Evolutionary conservation across 2,329 filamentous ascomycete species (phyloP).

Genomic region (Diaporthe destruens): DNA sequence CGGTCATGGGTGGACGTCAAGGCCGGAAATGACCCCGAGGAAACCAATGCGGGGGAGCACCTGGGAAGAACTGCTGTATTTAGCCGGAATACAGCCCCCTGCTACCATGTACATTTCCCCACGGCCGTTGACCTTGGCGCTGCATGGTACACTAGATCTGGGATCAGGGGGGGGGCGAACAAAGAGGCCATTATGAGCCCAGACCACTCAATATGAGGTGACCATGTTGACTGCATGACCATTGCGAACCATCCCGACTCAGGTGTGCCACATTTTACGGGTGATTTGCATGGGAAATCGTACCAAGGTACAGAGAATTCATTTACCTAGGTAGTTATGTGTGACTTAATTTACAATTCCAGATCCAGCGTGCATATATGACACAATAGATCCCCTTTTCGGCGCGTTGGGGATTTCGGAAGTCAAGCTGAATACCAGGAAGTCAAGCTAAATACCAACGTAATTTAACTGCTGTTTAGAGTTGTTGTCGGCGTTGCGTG

Average conservation of each 20-base stretch:
- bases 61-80: constrained; percentile 37
- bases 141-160: constrained; percentile 15
- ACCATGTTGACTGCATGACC: background rate
- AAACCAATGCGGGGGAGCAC: constrained; percentile 22
- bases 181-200: background rate
- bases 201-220: constrained; percentile 2
- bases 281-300: background rate
- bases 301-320: background rate
- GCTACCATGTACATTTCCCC: constrained; percentile 26
- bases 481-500: background rate
- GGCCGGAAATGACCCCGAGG: constrained; percentile 26
- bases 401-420: background rate
- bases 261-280: constrained; percentile 5
- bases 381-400: background rate
- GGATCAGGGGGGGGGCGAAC: constrained; percentile 25
- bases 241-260: constrained; percentile 5
- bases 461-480: background rate
- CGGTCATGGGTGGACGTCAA: constrained; percentile 6
- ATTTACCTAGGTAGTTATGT: background rate
- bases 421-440: background rate
- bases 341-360: background rate
- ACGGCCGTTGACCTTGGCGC: constrained; percentile 15
- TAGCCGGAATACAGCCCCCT: constrained; percentile 37
- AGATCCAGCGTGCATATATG: background rate
- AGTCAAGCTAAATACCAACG: no score